phyloP scores from a whole-genome alignment of 2,329 filamentous ascomycete species.

The Aspergillus sp. region DNA sequence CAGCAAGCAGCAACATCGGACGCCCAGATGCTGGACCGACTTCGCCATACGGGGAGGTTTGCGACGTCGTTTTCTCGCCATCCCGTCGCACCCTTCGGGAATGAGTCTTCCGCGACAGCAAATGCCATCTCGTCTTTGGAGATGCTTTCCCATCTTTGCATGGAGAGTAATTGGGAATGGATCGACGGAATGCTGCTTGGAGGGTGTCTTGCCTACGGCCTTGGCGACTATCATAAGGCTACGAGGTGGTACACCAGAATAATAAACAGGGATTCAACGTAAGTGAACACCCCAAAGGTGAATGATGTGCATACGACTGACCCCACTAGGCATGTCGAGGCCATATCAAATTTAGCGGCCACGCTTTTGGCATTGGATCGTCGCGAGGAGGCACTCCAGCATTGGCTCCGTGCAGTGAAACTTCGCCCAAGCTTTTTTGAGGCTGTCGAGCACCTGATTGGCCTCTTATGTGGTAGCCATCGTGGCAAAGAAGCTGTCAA shows the following conservation, averaged over 20 bases:
- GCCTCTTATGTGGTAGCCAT: conserved; percentile 77
- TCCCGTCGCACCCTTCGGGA: conserved; percentile 29
- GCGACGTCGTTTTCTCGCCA: conserved; percentile 32
- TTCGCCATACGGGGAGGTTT: conserved; percentile 34
- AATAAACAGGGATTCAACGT: conserved; percentile 57
- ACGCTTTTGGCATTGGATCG: conserved; percentile 81
- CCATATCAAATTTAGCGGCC: conserved; percentile 88
- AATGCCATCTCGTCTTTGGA: conserved; percentile 68
- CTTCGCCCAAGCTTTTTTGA: conserved; percentile 86
- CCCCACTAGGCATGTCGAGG: conserved; percentile 75
- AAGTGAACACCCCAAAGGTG: conserved; percentile 28
- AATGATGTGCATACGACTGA: conserved; percentile 19
- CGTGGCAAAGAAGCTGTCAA: conserved; percentile 80
- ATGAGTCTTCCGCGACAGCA: conserved; percentile 46
- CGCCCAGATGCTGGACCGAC: conserved; percentile 28
- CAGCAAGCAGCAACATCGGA: conserved; percentile 27
- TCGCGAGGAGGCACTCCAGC: conserved; percentile 77
- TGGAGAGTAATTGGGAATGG: conserved; percentile 83
- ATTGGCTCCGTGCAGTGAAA: conserved; percentile 83
- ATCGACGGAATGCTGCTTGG: conserved; percentile 88
- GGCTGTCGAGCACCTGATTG: conserved; percentile 90
- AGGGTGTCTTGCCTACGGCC: conserved; percentile 86
- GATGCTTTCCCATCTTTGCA: conserved; percentile 71
- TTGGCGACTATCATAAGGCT: conserved; percentile 76
- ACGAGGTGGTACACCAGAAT: conserved; percentile 56